phyloP scores from a whole-genome alignment of 768 basidiomycete genomes.

The Lentinula guzmanii region DNA sequence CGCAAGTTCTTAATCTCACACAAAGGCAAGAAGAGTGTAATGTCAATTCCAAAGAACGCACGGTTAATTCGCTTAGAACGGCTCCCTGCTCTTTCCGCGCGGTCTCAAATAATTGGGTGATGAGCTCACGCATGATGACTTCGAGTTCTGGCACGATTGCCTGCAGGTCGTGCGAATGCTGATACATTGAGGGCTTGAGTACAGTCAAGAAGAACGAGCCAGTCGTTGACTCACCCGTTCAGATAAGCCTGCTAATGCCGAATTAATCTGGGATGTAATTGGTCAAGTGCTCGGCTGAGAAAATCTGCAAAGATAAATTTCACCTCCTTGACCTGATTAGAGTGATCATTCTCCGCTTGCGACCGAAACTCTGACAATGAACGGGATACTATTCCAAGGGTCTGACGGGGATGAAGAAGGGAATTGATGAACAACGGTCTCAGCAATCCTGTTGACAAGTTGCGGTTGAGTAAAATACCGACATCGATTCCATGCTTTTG shows the following conservation, averaged over 20 bases:
- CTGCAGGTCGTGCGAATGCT: constrained; percentile 2
- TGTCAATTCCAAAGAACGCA: background rate
- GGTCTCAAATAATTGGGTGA: background rate
- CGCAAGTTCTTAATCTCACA: no score
- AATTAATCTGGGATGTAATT: background rate
- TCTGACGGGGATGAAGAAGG: background rate
- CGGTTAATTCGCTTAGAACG: background rate
- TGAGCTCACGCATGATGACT: background rate
- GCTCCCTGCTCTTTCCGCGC: background rate
- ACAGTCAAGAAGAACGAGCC: background rate
- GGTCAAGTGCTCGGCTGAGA: background rate
- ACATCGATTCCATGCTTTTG: background rate
- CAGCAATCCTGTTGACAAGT: background rate
- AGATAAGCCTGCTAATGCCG: background rate
- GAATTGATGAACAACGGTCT: background rate
- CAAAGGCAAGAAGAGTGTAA: no score
- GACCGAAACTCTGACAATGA: background rate
- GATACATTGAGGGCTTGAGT: background rate
- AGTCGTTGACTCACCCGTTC: background rate
- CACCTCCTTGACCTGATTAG: background rate
- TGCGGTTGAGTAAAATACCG: background rate
- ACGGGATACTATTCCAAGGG: background rate
- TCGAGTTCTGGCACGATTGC: background rate
- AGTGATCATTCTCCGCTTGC: background rate
- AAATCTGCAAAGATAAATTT: no score